Evolutionary conservation across 148 eudicot species (phyloP).

Genomic region (Linanthus parryae): DNA sequence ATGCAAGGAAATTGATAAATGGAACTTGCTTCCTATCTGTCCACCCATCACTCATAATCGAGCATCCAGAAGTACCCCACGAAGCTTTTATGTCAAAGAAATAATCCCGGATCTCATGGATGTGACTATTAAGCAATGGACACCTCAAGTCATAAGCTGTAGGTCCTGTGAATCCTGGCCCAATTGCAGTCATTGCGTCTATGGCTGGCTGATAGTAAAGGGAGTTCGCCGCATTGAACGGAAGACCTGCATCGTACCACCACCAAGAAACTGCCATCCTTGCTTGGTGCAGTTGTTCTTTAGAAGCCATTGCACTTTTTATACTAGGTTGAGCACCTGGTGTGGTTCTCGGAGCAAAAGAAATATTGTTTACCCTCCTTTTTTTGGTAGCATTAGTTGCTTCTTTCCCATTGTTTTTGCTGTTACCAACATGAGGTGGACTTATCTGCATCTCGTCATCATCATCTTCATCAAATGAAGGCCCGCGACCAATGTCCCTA

Average conservation of each 20-base stretch:
- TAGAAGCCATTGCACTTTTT: background rate
- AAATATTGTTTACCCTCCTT: background rate
- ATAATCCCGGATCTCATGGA: constrained; percentile 4
- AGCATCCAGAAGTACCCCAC: constrained; percentile 21
- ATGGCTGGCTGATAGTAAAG: constrained; percentile 12
- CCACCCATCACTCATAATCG: constrained; percentile 27
- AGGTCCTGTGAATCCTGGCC: constrained; percentile 16
- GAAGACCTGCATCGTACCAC: constrained; percentile 16
- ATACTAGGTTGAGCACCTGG: background rate
- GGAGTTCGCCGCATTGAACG: constrained; percentile 13
- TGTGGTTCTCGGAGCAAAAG: background rate
- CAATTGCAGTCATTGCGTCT: constrained; percentile 11
- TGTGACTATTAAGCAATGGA: constrained; percentile 7
- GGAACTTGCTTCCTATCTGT: constrained; percentile 1
- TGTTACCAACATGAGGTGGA: background rate
- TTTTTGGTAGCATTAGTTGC: background rate
- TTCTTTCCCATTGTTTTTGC: background rate
- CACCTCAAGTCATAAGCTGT: constrained; percentile 2
- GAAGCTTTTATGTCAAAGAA: constrained; percentile 2
- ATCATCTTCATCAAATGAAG: background rate
- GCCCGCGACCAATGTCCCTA: background rate
- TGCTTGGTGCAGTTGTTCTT: constrained; percentile 15
- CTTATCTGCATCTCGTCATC: background rate
- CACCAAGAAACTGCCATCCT: constrained; percentile 16
- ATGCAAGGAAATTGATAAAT: constrained; percentile 16